Evolutionary conservation across 129 eudicot genomes (phyloP).

Genomic region (Lonicera japonica): DNA sequence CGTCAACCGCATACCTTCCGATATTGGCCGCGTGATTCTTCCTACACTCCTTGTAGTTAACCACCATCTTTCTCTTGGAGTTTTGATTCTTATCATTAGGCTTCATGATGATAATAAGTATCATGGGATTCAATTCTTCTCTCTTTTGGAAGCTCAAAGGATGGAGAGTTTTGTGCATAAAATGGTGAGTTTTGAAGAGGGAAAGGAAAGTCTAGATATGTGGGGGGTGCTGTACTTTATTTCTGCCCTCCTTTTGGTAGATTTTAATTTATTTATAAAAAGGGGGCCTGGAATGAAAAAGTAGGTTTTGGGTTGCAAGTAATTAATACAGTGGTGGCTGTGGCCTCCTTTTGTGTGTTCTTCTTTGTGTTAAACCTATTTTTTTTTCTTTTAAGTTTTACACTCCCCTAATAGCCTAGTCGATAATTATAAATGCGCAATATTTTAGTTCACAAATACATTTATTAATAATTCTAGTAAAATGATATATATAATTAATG

Average conservation of each 20-base stretch:
- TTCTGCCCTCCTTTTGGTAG: slow-evolving; percentile 15
- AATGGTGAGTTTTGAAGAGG: neutral
- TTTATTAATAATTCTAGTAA: no score
- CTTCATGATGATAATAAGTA: neutral
- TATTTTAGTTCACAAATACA: no score
- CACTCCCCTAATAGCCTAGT: no score
- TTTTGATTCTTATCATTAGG: neutral
- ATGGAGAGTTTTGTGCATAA: neutral
- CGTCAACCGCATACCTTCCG: slow-evolving; percentile 9
- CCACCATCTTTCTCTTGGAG: neutral
- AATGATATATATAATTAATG: no score
- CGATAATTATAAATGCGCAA: no score
- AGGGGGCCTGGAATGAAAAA: slow-evolving; percentile 7
- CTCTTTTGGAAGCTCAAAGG: neutral
- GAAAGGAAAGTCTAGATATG: neutral
- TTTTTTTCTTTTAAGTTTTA: no score
- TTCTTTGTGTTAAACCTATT: no score
- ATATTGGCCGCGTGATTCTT: slow-evolving; percentile 14
- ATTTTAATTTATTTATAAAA: no score
- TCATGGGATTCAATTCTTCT: neutral
- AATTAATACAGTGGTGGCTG: no score
- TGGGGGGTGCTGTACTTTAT: slow-evolving; percentile 2
- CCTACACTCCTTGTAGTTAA: slow-evolving; percentile 13
- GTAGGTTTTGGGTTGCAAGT: slow-evolving; percentile 7
- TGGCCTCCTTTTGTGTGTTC: no score